Evolutionary conservation across 2,329 filamentous ascomycete genomes (phyloP).

Genomic region (Metarhizium humberi): DNA sequence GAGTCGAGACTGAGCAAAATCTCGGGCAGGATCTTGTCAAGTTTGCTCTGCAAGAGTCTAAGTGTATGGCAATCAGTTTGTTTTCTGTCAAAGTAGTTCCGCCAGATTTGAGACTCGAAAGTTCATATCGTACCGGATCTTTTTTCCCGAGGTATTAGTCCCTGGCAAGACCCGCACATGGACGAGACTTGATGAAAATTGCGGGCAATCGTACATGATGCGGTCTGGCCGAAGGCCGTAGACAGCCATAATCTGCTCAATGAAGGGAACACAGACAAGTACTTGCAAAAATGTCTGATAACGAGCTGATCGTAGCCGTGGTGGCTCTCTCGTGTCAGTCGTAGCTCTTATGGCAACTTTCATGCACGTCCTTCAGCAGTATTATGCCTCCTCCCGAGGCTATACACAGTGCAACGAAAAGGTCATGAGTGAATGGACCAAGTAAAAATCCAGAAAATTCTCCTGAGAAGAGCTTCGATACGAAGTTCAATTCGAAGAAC

Average conservation of each 20-base stretch:
- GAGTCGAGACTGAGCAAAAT: not conserved
- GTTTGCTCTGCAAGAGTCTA: not conserved
- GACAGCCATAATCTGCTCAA: not conserved
- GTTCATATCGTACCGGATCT: too few species aligned
- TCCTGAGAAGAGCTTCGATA: slow-evolving; percentile 35
- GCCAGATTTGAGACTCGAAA: too few species aligned
- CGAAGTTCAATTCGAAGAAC: slow-evolving; percentile 38
- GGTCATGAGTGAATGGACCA: slow-evolving; percentile 38
- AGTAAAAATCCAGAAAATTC: slow-evolving; percentile 30
- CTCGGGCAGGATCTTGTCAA: not conserved
- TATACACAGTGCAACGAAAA: slow-evolving; percentile 37
- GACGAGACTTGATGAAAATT: too few species aligned
- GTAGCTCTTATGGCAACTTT: slow-evolving; percentile 31
- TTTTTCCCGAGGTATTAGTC: too few species aligned
- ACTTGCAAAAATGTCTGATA: not conserved
- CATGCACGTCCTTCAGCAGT: too few species aligned
- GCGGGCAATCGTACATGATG: too few species aligned
- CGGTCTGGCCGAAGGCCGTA: not conserved
- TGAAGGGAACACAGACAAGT: not conserved
- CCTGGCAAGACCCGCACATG: too few species aligned
- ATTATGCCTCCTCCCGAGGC: slow-evolving; percentile 32
- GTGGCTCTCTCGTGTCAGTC: slow-evolving; percentile 38
- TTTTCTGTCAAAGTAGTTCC: too few species aligned
- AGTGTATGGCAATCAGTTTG: too few species aligned
- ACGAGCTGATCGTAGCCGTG: slow-evolving; percentile 29